A percentile compares a stretch with the other conserved stretches of the same genome.
Conservation (phyloP, 768 basidiomycete genomes). For the Calocybe indica region DNA sequence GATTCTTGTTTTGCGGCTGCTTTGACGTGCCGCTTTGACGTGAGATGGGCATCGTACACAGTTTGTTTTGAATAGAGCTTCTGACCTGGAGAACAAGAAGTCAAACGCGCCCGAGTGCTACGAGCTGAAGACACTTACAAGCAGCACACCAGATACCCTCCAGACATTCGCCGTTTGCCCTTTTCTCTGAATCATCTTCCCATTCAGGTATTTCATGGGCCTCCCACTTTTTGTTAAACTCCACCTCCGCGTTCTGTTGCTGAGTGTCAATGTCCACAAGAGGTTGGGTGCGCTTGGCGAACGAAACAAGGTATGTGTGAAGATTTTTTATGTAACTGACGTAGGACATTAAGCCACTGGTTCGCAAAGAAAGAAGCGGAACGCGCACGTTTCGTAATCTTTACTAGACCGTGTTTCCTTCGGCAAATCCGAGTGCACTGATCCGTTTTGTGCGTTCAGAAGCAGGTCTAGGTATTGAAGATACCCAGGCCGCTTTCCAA, state of each 20-base stretch:
- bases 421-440: slow-evolving; percentile 63
- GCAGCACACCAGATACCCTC: slow-evolving; percentile 91
- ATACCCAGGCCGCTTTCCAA: slow-evolving; percentile 81
- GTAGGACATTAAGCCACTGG: slow-evolving; percentile 4
- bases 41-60: slow-evolving; percentile 93
- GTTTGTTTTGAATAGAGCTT: slow-evolving; percentile 96
- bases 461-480: slow-evolving; percentile 90
- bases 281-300: slow-evolving; percentile 80
- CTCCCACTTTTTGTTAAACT: slow-evolving; percentile 82
- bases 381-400: slow-evolving; percentile 72
- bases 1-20: slow-evolving; percentile 70
- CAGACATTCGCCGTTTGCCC: slow-evolving; percentile 34
- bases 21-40: slow-evolving; percentile 94
- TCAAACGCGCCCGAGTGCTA: background rate
- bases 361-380: slow-evolving; percentile 1
- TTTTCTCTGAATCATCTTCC: slow-evolving; percentile 46
- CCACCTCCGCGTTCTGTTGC: slow-evolving; percentile 54
- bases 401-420: slow-evolving; percentile 63
- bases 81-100: slow-evolving; percentile 54
- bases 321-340: slow-evolving; percentile 78
- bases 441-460: slow-evolving; percentile 53
- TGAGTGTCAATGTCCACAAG: slow-evolving; percentile 70
- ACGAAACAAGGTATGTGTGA: slow-evolving; percentile 80
- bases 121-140: slow-evolving; percentile 48
- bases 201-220: slow-evolving; percentile 70